Conservation (phyloP, 192 early-diverging fungal genomes). For the Lobosporangium transversale region DNA sequence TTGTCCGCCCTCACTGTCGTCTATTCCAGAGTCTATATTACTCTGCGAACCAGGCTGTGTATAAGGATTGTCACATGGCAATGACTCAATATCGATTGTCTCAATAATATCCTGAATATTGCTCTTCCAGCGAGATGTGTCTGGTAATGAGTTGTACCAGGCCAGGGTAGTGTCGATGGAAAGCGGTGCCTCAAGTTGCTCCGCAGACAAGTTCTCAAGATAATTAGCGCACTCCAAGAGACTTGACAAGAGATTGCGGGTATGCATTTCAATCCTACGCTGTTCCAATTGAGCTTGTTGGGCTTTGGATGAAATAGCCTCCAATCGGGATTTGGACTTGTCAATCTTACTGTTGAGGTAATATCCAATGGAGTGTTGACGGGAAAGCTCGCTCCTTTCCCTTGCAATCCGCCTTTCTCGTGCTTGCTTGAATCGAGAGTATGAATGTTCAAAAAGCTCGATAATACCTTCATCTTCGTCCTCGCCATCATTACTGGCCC, state of each 20-base stretch:
- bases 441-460: slow-evolving; percentile 55
- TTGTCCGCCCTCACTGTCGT: slow-evolving; percentile 44
- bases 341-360: slow-evolving; percentile 48
- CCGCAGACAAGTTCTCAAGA: slow-evolving; percentile 35
- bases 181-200: slow-evolving; percentile 38
- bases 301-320: slow-evolving; percentile 42
- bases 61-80: slow-evolving; percentile 39
- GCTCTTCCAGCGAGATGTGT: slow-evolving; percentile 47
- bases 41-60: slow-evolving; percentile 22
- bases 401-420: slow-evolving; percentile 46
- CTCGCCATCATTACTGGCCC: slow-evolving; percentile 4
- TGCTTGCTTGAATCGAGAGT: slow-evolving; percentile 43
- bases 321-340: slow-evolving; percentile 42
- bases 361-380: slow-evolving; percentile 48
- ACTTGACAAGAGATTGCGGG: slow-evolving; percentile 44
- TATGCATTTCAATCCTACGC: slow-evolving; percentile 38
- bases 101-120: slow-evolving; percentile 50
- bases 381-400: slow-evolving; percentile 42
- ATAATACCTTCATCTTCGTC: slow-evolving; percentile 31
- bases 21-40: slow-evolving; percentile 25
- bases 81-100: slow-evolving; percentile 37
- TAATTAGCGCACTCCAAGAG: slow-evolving; percentile 49
- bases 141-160: slow-evolving; percentile 46
- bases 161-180: slow-evolving; percentile 48
- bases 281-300: slow-evolving; percentile 32